Percentiles rank a stretch among this genome's conserved stretches.
Conservation (phyloP, 345 rosid genomes). For the Dovyalis caffra region DNA sequence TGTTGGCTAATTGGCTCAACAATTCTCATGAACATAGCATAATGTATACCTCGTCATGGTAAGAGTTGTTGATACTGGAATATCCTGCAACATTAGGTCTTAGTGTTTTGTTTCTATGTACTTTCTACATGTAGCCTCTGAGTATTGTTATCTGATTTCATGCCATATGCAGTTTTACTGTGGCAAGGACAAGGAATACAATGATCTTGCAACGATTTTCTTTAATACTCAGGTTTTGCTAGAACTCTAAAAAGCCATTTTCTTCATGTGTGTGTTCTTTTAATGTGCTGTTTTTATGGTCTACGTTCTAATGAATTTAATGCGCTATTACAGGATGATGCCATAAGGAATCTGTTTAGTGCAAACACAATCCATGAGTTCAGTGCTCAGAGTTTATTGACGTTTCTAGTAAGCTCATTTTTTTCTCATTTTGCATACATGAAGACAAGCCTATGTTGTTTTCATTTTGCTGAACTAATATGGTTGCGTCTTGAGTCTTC, state of each 20-base stretch:
- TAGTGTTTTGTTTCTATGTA: neutral
- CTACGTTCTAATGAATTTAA: slow-evolving; percentile 1
- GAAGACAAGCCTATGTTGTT: neutral
- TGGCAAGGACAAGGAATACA: slow-evolving; percentile 75
- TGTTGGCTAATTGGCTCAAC: neutral
- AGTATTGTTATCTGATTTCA: slow-evolving; percentile 14
- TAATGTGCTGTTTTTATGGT: neutral
- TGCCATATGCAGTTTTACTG: slow-evolving; percentile 71
- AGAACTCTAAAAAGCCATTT: neutral
- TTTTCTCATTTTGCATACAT: neutral
- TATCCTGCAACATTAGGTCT: neutral
- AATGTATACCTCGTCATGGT: neutral
- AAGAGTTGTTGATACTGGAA: neutral
- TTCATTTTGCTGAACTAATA: neutral
- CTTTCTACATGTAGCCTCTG: slow-evolving; percentile 5
- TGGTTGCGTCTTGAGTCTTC: neutral
- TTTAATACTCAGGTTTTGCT: slow-evolving; percentile 86
- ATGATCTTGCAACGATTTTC: slow-evolving; percentile 97
- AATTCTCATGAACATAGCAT: neutral
- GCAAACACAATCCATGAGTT: slow-evolving; percentile 96
- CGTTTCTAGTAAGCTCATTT: slow-evolving; percentile 68
- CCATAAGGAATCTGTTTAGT: slow-evolving; percentile 96
- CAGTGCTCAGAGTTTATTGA: slow-evolving; percentile 86
- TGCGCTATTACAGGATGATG: slow-evolving; percentile 73
- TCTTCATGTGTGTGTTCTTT: neutral